These are phyloP conservation scores for Apiospora rasikravindrae DNA, from an alignment of 2,329 filamentous ascomycete genomes.

Conservation along the genomic window DNA sequence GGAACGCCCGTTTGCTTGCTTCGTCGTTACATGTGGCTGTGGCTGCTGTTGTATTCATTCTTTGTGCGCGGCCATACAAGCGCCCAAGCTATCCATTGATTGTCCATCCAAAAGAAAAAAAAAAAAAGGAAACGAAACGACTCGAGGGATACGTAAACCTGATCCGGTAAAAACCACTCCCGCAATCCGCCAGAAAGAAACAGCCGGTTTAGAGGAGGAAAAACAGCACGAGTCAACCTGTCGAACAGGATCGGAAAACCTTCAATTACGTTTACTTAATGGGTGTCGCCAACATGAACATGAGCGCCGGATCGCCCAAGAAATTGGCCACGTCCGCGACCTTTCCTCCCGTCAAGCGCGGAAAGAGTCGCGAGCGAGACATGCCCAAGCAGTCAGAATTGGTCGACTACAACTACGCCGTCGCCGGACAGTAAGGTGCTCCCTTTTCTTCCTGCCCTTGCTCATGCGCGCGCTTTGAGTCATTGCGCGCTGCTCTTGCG, in stretches of 20 bases:
- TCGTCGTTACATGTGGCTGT: not conserved
- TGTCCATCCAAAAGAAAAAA: not conserved
- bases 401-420: constrained; percentile 74
- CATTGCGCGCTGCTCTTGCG: constrained; percentile 10
- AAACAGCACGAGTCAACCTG: not conserved
- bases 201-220: not conserved
- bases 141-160: not conserved
- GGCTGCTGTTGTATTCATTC: not conserved
- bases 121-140: not conserved
- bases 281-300: not conserved
- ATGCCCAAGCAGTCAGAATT: constrained; percentile 66
- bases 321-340: constrained; percentile 24
- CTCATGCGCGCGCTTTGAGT: not conserved
- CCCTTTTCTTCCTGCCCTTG: constrained; percentile 15
- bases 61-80: not conserved
- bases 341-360: constrained; percentile 29
- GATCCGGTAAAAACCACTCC: not conserved
- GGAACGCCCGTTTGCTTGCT: not conserved
- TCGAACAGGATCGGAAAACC: not conserved
- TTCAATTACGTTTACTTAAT: not conserved
- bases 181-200: not conserved
- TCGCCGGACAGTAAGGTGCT: constrained; percentile 79
- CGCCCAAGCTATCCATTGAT: not conserved
- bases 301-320: constrained; percentile 20
- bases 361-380: constrained; percentile 35